Evolutionary conservation across 345 rosid genomes (phyloP).

Genomic region (Alliaria petiolata): DNA sequence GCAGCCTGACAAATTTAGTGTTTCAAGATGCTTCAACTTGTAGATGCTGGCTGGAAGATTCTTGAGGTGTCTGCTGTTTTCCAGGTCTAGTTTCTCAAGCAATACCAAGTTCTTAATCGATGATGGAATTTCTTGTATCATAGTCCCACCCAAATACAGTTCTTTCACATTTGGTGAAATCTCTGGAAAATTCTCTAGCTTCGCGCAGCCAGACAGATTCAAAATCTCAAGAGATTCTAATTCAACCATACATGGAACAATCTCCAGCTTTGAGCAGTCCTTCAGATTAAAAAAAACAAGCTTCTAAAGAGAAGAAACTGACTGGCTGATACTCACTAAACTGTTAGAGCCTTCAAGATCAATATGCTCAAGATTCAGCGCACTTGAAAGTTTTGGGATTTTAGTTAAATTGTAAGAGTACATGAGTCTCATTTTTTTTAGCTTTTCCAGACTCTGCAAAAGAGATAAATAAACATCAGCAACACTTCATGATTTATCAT

Average conservation of each 20-base stretch:
- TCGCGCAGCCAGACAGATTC: slow-evolving; percentile 26
- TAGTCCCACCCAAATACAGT: slow-evolving; percentile 18
- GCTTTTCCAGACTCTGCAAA: slow-evolving; percentile 20
- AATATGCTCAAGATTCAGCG: slow-evolving; percentile 18
- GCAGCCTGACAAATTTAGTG: slow-evolving; percentile 26
- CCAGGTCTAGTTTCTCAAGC: slow-evolving; percentile 28
- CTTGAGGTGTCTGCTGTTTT: not conserved
- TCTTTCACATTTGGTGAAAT: slow-evolving; percentile 26
- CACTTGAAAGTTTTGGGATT: slow-evolving; percentile 23
- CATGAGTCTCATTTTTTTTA: slow-evolving; percentile 16
- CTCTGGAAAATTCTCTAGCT: slow-evolving; percentile 13
- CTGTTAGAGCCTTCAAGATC: slow-evolving; percentile 32
- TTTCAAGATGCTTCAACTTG: slow-evolving; percentile 32
- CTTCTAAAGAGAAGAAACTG: not conserved
- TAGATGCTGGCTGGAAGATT: slow-evolving; percentile 17
- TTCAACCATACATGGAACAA: slow-evolving; percentile 1
- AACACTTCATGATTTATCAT: not conserved
- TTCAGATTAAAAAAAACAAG: slow-evolving; percentile 27
- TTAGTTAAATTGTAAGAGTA: slow-evolving; percentile 8
- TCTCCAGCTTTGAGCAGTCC: slow-evolving; percentile 21
- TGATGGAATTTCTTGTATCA: slow-evolving; percentile 28
- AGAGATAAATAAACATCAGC: not conserved
- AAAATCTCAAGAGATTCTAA: slow-evolving; percentile 18
- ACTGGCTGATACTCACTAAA: slow-evolving; percentile 18
- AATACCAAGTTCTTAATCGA: slow-evolving; percentile 12